These are phyloP conservation scores for Silybum marianum DNA, from an alignment of 129 eudicot genomes.

Conservation along the genomic window DNA sequence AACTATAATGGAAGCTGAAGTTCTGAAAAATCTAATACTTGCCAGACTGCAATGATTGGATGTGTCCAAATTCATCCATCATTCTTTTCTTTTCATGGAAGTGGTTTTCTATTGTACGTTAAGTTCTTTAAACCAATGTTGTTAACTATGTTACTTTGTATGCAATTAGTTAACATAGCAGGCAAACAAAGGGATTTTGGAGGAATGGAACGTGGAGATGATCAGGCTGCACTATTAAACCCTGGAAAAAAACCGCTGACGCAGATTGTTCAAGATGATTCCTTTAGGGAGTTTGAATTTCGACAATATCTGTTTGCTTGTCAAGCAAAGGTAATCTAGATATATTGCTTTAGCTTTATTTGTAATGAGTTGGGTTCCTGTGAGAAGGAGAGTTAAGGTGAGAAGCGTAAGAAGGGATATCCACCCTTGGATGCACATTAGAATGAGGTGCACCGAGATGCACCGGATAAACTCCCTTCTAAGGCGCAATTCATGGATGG, in stretches of 20 bases:
- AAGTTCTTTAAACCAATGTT: constrained; percentile 6
- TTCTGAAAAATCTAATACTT: not conserved
- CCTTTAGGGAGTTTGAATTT: constrained; percentile 96
- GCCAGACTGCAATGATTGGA: not conserved
- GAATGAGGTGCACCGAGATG: no score
- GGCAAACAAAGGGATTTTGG: constrained; percentile 91
- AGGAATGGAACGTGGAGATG: constrained; percentile 90
- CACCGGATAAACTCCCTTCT: no score
- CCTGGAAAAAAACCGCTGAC: constrained; percentile 74
- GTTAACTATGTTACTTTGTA: not conserved
- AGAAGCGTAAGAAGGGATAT: no score
- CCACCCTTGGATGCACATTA: no score
- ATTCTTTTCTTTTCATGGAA: not conserved
- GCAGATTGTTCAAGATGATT: constrained; percentile 93
- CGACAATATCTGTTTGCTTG: constrained; percentile 96
- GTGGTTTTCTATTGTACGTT: not conserved
- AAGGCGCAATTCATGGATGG: no score
- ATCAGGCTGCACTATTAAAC: constrained; percentile 78
- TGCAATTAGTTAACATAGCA: constrained; percentile 58
- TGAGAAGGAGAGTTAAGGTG: no score
- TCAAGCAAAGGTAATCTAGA: constrained; percentile 80
- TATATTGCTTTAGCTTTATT: constrained; percentile 13
- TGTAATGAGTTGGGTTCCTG: no score
- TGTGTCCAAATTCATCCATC: not conserved
- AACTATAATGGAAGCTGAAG: not conserved